A percentile compares a stretch with the other conserved stretches of the same genome.
phyloP scores from a whole-genome alignment of 305 asterid genomes.

The Solanum chacoense region DNA sequence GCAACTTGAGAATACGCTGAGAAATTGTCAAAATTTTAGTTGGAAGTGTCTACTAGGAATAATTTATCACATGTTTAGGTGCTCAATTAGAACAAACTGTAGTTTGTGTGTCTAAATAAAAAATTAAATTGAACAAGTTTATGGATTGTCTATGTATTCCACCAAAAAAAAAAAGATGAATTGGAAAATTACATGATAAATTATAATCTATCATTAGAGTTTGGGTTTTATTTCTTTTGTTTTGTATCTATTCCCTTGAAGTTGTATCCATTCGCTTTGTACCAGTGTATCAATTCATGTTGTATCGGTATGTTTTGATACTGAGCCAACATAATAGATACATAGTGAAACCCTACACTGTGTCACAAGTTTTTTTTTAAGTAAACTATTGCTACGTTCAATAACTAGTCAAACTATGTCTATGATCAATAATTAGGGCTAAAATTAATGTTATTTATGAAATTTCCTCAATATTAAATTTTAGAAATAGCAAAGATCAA shows the following conservation, averaged over 20 bases:
- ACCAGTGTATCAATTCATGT: background rate
- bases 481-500: background rate
- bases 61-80: background rate
- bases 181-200: background rate
- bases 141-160: background rate
- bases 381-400: background rate
- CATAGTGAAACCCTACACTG: background rate
- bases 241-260: background rate
- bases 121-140: background rate
- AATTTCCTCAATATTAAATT: background rate
- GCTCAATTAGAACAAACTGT: background rate
- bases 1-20: background rate
- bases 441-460: background rate
- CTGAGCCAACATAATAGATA: background rate
- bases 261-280: background rate
- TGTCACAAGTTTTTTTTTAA: background rate
- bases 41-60: background rate
- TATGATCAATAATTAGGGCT: background rate
- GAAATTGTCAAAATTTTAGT: background rate
- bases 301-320: background rate
- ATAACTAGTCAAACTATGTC: background rate
- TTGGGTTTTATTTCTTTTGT: background rate
- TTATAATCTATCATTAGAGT: background rate
- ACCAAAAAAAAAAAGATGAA: background rate
- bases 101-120: background rate